A percentile compares a stretch with the other conserved stretches of the same genome.
Conservation (phyloP, 176 grass and related monocot species). For the Juncus effusus region DNA sequence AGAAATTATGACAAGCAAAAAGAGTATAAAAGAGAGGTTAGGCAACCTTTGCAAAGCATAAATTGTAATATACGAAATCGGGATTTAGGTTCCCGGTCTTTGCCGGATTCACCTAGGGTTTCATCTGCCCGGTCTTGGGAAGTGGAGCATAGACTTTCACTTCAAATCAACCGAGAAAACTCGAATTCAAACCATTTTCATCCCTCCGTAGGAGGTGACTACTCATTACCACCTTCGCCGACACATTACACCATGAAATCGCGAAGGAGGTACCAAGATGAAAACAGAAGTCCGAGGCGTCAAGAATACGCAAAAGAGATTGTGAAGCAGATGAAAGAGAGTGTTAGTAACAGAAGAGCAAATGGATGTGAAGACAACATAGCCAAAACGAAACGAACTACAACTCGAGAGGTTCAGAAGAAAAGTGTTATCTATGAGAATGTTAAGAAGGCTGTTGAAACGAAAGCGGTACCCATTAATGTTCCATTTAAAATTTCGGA, state of each 20-base stretch:
- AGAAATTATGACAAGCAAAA: constrained; percentile 52
- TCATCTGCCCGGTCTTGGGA: constrained; percentile 48
- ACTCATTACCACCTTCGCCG: constrained; percentile 57
- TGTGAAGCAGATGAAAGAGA: constrained; percentile 68
- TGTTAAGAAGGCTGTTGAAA: constrained; percentile 16
- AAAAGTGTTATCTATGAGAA: background rate
- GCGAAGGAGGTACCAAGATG: constrained; percentile 35
- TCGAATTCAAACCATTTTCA: constrained; percentile 14
- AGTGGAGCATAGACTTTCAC: constrained; percentile 38
- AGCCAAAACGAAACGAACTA: constrained; percentile 17
- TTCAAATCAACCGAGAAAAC: constrained; percentile 58
- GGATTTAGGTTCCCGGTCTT: constrained; percentile 29
- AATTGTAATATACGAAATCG: constrained; percentile 47
- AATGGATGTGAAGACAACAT: constrained; percentile 1
- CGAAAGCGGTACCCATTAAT: background rate
- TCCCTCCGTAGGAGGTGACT: constrained; percentile 21
- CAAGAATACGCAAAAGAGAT: constrained; percentile 54
- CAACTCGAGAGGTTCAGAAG: constrained; percentile 30
- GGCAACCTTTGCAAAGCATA: constrained; percentile 57
- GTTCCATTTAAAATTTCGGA: background rate
- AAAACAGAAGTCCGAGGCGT: constrained; percentile 41
- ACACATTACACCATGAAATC: constrained; percentile 25
- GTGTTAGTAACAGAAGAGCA: constrained; percentile 40
- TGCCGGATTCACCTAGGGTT: constrained; percentile 60
- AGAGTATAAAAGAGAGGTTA: constrained; percentile 34